Percentiles rank a stretch among this genome's conserved stretches.
phyloP scores from a whole-genome alignment of 345 rosid genomes.

The Salix dunnii region DNA sequence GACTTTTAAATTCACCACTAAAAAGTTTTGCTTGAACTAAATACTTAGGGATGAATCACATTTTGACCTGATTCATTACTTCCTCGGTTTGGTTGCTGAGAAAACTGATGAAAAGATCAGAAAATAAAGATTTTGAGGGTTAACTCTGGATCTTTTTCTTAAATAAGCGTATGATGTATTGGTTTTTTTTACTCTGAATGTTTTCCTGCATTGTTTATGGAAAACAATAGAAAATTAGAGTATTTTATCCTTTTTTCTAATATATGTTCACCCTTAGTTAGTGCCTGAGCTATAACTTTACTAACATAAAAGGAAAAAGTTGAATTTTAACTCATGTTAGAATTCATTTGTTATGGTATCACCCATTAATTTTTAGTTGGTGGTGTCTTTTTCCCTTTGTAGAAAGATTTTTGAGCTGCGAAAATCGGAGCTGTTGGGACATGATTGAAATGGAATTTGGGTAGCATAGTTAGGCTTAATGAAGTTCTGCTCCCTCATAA shows the following conservation, averaged over 20 bases:
- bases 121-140: background rate
- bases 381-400: background rate
- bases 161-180: background rate
- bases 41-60: background rate
- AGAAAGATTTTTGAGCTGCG: background rate
- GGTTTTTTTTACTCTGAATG: background rate
- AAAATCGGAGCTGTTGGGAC: background rate
- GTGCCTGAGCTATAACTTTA: background rate
- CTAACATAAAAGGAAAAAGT: background rate
- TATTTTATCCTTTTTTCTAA: background rate
- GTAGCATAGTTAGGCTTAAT: background rate
- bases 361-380: background rate
- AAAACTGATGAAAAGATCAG: background rate
- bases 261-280: background rate
- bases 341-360: background rate
- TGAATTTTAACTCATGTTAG: background rate
- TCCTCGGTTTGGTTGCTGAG: conserved; percentile 1
- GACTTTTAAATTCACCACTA: background rate
- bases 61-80: background rate
- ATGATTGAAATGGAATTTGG: background rate
- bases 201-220: background rate
- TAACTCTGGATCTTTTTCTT: background rate
- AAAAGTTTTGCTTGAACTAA: background rate
- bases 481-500: background rate
- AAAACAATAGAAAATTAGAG: background rate